These are phyloP conservation scores for Trametes versicolor DNA, from an alignment of 1,284 basidiomycete species.

Conservation along the genomic window DNA sequence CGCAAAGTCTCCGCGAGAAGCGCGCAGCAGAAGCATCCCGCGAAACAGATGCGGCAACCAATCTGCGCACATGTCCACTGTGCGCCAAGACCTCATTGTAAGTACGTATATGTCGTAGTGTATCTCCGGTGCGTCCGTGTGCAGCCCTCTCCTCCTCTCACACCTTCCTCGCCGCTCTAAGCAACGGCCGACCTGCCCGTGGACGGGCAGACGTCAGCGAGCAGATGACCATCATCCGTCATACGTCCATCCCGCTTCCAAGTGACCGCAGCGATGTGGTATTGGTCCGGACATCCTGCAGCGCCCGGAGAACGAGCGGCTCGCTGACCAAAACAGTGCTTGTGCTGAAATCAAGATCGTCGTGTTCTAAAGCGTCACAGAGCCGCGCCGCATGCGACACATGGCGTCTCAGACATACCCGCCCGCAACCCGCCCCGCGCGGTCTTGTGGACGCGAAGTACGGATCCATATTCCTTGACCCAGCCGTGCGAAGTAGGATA, in stretches of 20 bases:
- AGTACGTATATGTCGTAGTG: not conserved
- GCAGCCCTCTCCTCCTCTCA: not conserved
- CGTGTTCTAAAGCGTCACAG: not conserved
- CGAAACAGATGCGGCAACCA: slow-evolving; percentile 1
- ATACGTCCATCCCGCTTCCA: slow-evolving; percentile 10
- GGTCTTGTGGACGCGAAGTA: too few relatives aligned
- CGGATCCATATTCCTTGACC: too few relatives aligned
- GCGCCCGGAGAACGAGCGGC: not conserved
- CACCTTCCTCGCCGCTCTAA: not conserved
- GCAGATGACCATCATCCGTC: slow-evolving; percentile 7
- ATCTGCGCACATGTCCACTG: not conserved
- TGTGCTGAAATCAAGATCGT: not conserved
- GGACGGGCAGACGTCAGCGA: not conserved
- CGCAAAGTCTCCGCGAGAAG: slow-evolving; percentile 1
- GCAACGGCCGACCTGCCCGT: slow-evolving; percentile 4
- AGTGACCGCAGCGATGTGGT: slow-evolving; percentile 1
- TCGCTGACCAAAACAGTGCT: not conserved
- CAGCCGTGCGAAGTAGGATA: too few relatives aligned
- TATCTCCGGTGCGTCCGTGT: not conserved
- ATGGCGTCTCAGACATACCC: too few relatives aligned
- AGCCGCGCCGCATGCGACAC: not conserved
- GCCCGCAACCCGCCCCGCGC: too few relatives aligned
- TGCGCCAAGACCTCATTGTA: slow-evolving; percentile 1
- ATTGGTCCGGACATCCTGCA: not conserved
- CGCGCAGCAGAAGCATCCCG: not conserved